Evolutionary conservation across 768 basidiomycete genomes (phyloP).

Genomic region (Lactarius deliciosus): DNA sequence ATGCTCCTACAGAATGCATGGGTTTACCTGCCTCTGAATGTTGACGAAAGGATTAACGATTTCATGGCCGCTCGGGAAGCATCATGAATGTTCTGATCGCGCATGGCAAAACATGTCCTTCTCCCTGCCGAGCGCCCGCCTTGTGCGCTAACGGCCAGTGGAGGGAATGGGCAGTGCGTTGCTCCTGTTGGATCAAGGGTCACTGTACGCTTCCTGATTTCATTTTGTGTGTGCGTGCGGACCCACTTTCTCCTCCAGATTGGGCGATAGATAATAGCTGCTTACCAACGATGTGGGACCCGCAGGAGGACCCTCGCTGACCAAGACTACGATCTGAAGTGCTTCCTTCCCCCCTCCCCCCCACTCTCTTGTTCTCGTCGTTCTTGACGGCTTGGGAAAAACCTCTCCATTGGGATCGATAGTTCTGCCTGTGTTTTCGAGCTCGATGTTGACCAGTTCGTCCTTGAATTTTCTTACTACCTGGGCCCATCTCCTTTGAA

Average conservation of each 20-base stretch:
- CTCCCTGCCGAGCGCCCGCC: neutral
- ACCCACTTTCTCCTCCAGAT: neutral
- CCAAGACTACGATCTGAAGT: neutral
- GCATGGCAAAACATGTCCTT: neutral
- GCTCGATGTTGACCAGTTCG: no score
- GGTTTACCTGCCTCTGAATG: no score
- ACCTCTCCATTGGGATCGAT: no score
- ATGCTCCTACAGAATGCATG: neutral
- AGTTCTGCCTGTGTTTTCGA: no score
- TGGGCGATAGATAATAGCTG: neutral
- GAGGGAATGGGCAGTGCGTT: no score
- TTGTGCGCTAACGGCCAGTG: neutral
- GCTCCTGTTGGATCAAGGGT: no score
- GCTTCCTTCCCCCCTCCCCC: neutral
- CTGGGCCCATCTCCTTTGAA: neutral
- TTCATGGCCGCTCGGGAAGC: neutral
- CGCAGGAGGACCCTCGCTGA: neutral
- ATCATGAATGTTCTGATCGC: neutral
- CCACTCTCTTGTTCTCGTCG: neutral
- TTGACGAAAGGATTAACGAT: neutral
- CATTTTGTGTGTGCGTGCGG: neutral
- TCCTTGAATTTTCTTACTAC: no score
- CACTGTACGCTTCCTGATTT: neutral
- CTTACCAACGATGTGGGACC: neutral
- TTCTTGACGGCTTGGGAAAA: neutral